A percentile compares a stretch with the other conserved stretches of the same genome.
Evolutionary conservation across 768 basidiomycete species (phyloP).

Genomic region (Tulasnella calospora): DNA sequence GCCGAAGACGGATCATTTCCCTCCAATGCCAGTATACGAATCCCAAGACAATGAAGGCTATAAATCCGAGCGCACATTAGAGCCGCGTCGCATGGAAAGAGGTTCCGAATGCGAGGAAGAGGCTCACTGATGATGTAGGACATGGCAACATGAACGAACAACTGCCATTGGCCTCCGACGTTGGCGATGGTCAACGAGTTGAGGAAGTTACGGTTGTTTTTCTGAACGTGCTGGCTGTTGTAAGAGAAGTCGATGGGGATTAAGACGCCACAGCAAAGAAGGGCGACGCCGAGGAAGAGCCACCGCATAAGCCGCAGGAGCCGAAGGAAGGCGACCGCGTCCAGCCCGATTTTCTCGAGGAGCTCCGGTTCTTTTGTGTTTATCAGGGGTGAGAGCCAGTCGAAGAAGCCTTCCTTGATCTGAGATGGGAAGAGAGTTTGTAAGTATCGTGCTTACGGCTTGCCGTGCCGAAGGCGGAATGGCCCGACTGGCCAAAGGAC

Average conservation of each 20-base stretch:
- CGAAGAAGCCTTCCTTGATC: constrained; percentile 75
- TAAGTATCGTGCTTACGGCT: not conserved
- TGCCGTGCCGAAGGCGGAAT: constrained; percentile 21
- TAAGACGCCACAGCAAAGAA: constrained; percentile 64
- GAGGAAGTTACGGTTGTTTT: constrained; percentile 50
- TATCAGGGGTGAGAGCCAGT: constrained; percentile 85
- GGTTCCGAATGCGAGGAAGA: not conserved
- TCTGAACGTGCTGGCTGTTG: constrained; percentile 63
- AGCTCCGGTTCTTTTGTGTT: constrained; percentile 85
- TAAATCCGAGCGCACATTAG: constrained; percentile 27
- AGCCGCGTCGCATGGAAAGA: constrained; percentile 27
- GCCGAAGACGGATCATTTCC: constrained; percentile 69
- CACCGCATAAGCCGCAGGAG: constrained; percentile 81
- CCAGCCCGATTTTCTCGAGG: constrained; percentile 81
- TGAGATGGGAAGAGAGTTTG: constrained; percentile 42
- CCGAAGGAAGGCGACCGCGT: constrained; percentile 87
- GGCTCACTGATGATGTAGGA: constrained; percentile 69
- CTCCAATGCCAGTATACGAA: constrained; percentile 73
- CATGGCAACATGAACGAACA: constrained; percentile 79
- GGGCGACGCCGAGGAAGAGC: constrained; percentile 60
- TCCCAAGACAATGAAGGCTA: constrained; percentile 53
- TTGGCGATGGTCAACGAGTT: constrained; percentile 84
- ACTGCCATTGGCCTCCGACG: constrained; percentile 54
- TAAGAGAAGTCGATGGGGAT: constrained; percentile 83
- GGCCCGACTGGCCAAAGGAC: not conserved